phyloP scores from a whole-genome alignment of 768 basidiomycete genomes.

The Pisolithus orientalis region DNA sequence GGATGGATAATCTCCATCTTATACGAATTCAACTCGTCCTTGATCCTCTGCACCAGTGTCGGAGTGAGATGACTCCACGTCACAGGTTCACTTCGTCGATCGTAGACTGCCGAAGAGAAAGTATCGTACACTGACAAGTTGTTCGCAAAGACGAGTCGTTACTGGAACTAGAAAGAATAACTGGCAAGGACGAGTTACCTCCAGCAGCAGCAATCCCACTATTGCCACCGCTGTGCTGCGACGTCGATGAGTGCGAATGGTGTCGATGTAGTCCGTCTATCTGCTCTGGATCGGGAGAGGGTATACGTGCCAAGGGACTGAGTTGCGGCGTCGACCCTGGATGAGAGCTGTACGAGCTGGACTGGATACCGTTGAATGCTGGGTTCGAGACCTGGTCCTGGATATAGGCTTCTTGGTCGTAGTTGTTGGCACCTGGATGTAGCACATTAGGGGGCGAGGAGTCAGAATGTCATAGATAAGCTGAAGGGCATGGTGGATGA shows the following conservation, averaged over 20 bases:
- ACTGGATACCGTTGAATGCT: slow-evolving; percentile 47
- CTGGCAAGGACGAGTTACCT: slow-evolving; percentile 42
- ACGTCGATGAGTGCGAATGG: slow-evolving; percentile 45
- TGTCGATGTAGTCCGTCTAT: slow-evolving; percentile 80
- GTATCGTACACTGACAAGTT: slow-evolving; percentile 95
- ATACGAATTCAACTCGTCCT: slow-evolving; percentile 96
- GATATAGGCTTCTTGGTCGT: slow-evolving; percentile 57
- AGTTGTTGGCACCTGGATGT: slow-evolving; percentile 55
- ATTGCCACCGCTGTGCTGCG: slow-evolving; percentile 14
- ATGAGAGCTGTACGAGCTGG: slow-evolving; percentile 76
- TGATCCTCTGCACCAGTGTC: slow-evolving; percentile 90
- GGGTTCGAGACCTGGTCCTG: slow-evolving; percentile 26
- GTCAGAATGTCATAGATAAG: too few relatives aligned
- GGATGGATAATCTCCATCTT: slow-evolving; percentile 67
- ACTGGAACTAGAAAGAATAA: slow-evolving; percentile 47
- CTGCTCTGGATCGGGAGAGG: slow-evolving; percentile 77
- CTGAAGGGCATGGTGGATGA: slow-evolving; percentile 88
- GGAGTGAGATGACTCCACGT: slow-evolving; percentile 97
- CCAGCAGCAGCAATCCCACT: slow-evolving; percentile 1
- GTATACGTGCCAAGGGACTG: slow-evolving; percentile 77
- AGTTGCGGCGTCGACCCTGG: slow-evolving; percentile 42
- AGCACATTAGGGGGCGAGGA: too few relatives aligned
- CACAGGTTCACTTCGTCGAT: slow-evolving; percentile 90
- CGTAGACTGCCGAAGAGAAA: slow-evolving; percentile 85
- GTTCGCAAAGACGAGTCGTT: slow-evolving; percentile 81